Evolutionary conservation across 2,329 filamentous ascomycete genomes (phyloP), one percentile per base, ranked within the genome.

Genomic region (Scolecobasidium constrictum): DNA sequence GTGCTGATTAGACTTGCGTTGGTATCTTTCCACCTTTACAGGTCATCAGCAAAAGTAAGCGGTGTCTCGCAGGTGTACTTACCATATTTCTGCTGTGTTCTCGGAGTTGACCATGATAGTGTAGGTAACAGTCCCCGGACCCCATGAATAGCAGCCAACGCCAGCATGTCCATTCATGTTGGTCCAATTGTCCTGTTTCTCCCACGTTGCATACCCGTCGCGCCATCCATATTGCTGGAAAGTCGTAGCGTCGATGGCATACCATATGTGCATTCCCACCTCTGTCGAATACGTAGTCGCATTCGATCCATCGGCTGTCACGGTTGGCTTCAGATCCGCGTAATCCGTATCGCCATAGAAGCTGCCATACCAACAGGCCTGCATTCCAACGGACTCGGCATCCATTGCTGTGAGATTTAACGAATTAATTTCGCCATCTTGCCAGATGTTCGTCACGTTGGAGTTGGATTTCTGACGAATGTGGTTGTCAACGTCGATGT

Each of bases 221-320:
- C 60, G 58, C 64, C 64, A 69, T 1, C 57, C 59, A 22, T 60
- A 58, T 44, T 66, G 62, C 34, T 62, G 44, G 46, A 68, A 66
- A 0, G 62, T 64, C 0, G 53, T 57, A 5, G 55, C 52, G 45
- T 62, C 57, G n/a, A 48, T 52, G 4, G 63, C 60, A 44, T 61
- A 68, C 65, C 65, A 68, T 28, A 68, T 53, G 46, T 66, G 61
- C 56, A 68, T 67, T 17, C 64, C 65, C 4, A 55, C 28, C 7
- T 36, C 34, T 9, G 34, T 36, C 7, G 9, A 7, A 17, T 36
- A 36, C 11, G 34, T 36, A 11, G 34, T 36, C 17, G 34, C 34
- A 40, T 12, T 26, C 9, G 38, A 33, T 7, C 20, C 23, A 28
- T 28, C 23, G 12, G 38, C 15, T 15, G 12, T 33, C 11, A 21